Percentiles rank a stretch among this genome's conserved stretches.
phyloP scores from a whole-genome alignment of 2,329 filamentous ascomycete species.

The Penicillium sp. region DNA sequence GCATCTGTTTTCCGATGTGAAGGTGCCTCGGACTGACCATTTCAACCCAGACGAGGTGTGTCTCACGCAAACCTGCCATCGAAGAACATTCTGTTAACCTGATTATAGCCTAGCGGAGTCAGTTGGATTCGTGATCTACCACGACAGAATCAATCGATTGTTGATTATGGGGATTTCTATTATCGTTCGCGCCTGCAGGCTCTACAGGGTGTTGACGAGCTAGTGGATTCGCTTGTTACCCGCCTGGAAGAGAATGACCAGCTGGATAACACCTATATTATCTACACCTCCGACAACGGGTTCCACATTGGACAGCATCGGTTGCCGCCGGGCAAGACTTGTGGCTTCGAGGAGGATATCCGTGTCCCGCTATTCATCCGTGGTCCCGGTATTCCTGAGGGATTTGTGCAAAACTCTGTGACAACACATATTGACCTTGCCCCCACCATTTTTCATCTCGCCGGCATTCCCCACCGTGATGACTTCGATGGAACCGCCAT shows the following conservation, averaged over 20 bases:
- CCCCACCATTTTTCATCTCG: conserved; percentile 57
- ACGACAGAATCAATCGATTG: conserved; percentile 45
- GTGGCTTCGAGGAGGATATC: conserved; percentile 61
- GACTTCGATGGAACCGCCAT: conserved; percentile 62
- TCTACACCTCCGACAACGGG: conserved; percentile 63
- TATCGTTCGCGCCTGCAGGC: conserved; percentile 52
- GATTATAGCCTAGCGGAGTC: conserved; percentile 40
- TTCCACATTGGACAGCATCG: conserved; percentile 63
- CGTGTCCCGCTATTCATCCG: conserved; percentile 61
- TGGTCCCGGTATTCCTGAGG: conserved; percentile 55
- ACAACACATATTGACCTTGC: conserved; percentile 66
- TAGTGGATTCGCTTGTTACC: conserved; percentile 49
- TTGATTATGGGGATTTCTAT: conserved; percentile 56
- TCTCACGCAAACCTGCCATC: background rate
- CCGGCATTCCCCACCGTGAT: conserved; percentile 39
- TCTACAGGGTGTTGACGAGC: conserved; percentile 56
- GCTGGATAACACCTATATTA: conserved; percentile 58
- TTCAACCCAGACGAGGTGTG: conserved; percentile 65
- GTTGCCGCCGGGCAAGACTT: conserved; percentile 59
- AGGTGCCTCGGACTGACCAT: conserved; percentile 61
- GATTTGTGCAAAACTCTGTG: conserved; percentile 46
- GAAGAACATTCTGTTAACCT: background rate
- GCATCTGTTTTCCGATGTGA: conserved; percentile 60
- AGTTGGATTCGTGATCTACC: conserved; percentile 49
- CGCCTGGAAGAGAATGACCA: conserved; percentile 43